These are phyloP conservation scores for Pugionium cornutum DNA, from an alignment of 345 rosid species.

Conservation along the genomic window DNA sequence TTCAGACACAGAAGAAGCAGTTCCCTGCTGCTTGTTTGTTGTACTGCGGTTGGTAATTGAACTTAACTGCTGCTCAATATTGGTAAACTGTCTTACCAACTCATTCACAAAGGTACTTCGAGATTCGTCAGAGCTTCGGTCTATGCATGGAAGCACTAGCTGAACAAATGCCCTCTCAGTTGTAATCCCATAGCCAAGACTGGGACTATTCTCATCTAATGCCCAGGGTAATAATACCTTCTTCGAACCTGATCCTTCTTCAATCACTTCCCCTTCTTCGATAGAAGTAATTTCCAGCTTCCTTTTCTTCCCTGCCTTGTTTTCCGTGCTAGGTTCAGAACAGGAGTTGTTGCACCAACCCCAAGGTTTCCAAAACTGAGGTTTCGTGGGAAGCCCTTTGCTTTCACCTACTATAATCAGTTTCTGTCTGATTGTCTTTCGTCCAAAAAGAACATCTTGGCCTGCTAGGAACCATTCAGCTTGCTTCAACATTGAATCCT, in stretches of 20 bases:
- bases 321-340: conserved; percentile 40
- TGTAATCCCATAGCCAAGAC: conserved; percentile 48
- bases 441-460: conserved; percentile 83
- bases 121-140: conserved; percentile 89
- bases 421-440: conserved; percentile 85
- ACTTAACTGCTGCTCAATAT: conserved; percentile 80
- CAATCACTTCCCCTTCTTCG: conserved; percentile 94
- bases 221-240: conserved; percentile 46
- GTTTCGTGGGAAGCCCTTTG: conserved; percentile 70
- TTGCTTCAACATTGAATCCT: conserved; percentile 90
- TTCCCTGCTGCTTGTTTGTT: conserved; percentile 57
- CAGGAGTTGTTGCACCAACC: conserved; percentile 63
- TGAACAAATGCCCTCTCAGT: conserved; percentile 88
- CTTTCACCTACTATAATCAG: conserved; percentile 76
- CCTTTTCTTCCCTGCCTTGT: conserved; percentile 57
- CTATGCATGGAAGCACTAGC: conserved; percentile 94
- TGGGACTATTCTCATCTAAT: conserved; percentile 49
- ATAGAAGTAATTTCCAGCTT: conserved; percentile 59
- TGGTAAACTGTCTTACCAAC: conserved; percentile 84
- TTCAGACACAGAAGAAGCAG: conserved; percentile 68
- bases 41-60: conserved; percentile 61
- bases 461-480: conserved; percentile 94
- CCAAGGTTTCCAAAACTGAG: conserved; percentile 90
- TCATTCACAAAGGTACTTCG: conserved; percentile 83
- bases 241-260: conserved; percentile 64